Conservation (phyloP, 495 filamentous ascomycete genomes). For the Talaromyces liani region DNA sequence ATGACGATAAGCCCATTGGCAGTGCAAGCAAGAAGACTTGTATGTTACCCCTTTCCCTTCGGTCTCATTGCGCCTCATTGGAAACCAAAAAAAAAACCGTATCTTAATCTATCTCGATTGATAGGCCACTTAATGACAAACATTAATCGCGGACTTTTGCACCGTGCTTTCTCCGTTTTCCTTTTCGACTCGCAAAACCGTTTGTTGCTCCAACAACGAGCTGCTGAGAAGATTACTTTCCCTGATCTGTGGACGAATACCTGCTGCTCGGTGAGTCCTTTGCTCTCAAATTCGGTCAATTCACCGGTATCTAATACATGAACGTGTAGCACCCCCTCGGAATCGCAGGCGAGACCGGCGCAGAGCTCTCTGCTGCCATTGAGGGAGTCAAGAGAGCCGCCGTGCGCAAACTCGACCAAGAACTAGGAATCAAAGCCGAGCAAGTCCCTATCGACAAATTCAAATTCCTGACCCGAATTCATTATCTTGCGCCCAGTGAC, state of each 20-base stretch:
- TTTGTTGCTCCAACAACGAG: constrained; percentile 90
- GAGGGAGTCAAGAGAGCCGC: constrained; percentile 84
- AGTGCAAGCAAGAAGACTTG: constrained; percentile 98
- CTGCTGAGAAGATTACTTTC: constrained; percentile 97
- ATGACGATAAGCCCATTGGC: constrained; percentile 88
- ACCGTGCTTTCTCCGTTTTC: constrained; percentile 96
- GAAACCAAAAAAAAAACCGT: neutral
- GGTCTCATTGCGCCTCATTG: neutral
- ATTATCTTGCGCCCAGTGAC: constrained; percentile 95
- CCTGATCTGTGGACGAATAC: constrained; percentile 99
- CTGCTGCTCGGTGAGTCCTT: constrained; percentile 64
- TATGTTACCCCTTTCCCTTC: constrained; percentile 33
- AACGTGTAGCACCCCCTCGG: constrained; percentile 64
- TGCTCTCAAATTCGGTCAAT: no score
- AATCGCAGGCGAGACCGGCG: constrained; percentile 84
- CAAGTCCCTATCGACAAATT: constrained; percentile 93
- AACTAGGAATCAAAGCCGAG: constrained; percentile 82
- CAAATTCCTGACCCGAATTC: constrained; percentile 90
- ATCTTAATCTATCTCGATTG: neutral
- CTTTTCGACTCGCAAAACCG: constrained; percentile 87
- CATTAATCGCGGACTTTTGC: constrained; percentile 88
- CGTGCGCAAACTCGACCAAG: constrained; percentile 85
- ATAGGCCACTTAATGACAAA: constrained; percentile 97
- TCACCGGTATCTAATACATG: neutral
- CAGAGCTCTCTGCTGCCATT: constrained; percentile 70